Base-by-base conservation (phyloP, 495 filamentous ascomycete species). In the Cudoniella acicularis region DNA sequence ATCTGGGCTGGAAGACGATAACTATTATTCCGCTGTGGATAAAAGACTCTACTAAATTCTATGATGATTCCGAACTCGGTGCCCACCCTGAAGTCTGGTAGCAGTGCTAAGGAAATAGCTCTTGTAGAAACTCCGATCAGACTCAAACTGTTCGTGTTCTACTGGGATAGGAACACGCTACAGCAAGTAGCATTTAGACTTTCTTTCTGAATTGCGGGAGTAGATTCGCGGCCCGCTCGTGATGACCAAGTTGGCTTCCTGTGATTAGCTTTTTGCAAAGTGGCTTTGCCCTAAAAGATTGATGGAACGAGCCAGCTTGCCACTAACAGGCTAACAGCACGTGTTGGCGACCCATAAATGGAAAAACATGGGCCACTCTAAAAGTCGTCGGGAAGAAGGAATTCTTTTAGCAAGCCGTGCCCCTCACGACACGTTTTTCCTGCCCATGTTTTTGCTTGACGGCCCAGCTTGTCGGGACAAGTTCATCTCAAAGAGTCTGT, bases 211-310 rank as follows among this genome's bases (percentile, higher is more conserved):
- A 23, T 49, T 18, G 13, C 49, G 49, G 50, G 27, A 49, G n/a
- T 18, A 49, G 43, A 43, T 42, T 60, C 25, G 52, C 52, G 51
- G 51, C 42, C 57, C 57, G 52, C 27, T 52, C 6, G 46, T 58
- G 55, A 47, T 58, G 55, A 51, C 21, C 20, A 21, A 22, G 22
- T 24, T 13, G n/a, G 52, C 23, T 55, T 43, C n/a, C 10, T 21
- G 11, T 27, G n/a, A 20, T n/a, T n/a, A n/a, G n/a, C 30, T 36
- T 36, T 13, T 36, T 36, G 4, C 30, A 13, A 13, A 4, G 13
- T 36, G 4, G 30, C 30, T 6, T 36, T 36, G 30, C 6, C 30
- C 13, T 36, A 36, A 36, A 36, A 4, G 6, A 36, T 4, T 36
- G 48, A 51, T 51, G 21, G 23, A 22, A n/a, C 22, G n/a, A 23